Evolutionary conservation across 1,139 yeast species (phyloP), one percentile per base, ranked within the genome.

Genomic region (Sugiyamaella novakii): DNA sequence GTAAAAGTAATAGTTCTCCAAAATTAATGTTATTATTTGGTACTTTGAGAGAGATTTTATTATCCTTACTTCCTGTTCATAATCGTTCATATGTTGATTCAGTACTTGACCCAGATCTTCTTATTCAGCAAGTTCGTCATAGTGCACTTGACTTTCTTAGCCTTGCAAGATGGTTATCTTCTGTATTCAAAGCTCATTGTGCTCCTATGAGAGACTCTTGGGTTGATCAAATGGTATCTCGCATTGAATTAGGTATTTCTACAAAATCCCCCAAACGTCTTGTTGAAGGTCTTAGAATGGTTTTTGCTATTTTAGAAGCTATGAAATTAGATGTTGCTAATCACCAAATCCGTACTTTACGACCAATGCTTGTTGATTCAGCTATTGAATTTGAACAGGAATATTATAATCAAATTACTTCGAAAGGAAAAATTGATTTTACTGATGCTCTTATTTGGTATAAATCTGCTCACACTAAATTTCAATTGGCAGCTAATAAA

Each of bases 261-360:
- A 72, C 74, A 27, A 71, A 73, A 55, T 76, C 82, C 17, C 79
- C 82, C 10, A 64, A 74, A 12, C 75, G 76, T 51, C 71, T 89
- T 44, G 87, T 87, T 37, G 87, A 83, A 46, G 96, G 95, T 1
- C 72, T 91, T 49, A 77, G 92, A 53, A 78, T 83, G 71, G 78
- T 87, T 15, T 88, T 91, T 66, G 86, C 87, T 56, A 86, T 91
- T 52, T 73, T 91, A 58, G 97, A 89, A 66, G 94, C 95, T n/a
- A 89, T 91, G 96, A 91, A 91, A 67, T 75, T 91, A 58, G 97
- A 91, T 63, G 95, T 89, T 49, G 96, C 97, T 15, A 91, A 91
- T 68, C 96, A 91, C 66, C 97, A 89, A 68, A 87, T 91, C 50
- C 77, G 96, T 59, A 81, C 88, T 22, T 73, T 89, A 51, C 78